A percentile compares a stretch with the other conserved stretches of the same genome.
Conservation (phyloP, 371 early-diverging fungal species). For the Apophysomyces elegans region DNA sequence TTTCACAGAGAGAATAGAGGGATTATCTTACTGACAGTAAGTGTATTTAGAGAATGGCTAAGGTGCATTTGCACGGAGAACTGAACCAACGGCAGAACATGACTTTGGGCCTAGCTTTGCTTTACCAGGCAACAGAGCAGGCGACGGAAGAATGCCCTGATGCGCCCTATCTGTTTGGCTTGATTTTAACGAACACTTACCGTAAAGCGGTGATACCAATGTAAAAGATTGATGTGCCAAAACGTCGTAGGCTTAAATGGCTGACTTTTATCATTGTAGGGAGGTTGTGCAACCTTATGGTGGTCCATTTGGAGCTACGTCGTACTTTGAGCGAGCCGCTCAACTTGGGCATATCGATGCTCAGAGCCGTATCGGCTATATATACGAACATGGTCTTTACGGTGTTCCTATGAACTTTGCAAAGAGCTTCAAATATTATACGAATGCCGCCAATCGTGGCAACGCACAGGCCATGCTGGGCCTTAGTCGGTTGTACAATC, state of each 20-base stretch:
- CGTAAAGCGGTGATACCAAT: constrained; percentile 36
- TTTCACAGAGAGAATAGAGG: not conserved
- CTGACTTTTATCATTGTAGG: not conserved
- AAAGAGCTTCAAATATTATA: constrained; percentile 27
- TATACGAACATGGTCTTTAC: constrained; percentile 30
- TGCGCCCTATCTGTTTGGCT: constrained; percentile 43
- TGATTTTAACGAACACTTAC: constrained; percentile 36
- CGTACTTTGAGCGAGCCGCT: constrained; percentile 29
- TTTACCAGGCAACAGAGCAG: constrained; percentile 39
- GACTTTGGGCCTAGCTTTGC: constrained; percentile 29
- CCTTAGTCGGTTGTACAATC: constrained; percentile 31
- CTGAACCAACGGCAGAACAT: constrained; percentile 43
- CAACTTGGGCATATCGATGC: constrained; percentile 25
- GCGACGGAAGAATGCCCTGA: constrained; percentile 38
- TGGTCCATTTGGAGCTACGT: constrained; percentile 17
- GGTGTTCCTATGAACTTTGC: constrained; percentile 24
- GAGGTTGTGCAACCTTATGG: constrained; percentile 16
- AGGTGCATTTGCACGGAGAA: constrained; percentile 45
- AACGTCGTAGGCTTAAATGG: not conserved
- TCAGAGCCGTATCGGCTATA: constrained; percentile 25
- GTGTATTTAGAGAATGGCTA: constrained; percentile 38
- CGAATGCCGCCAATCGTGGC: constrained; percentile 20
- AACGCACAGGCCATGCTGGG: constrained; percentile 35
- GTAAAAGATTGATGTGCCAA: constrained; percentile 22
- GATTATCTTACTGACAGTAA: not conserved